phyloP scores from a whole-genome alignment of 2,329 filamentous ascomycete species.

The Monilinia vaccinii-corymbosi region DNA sequence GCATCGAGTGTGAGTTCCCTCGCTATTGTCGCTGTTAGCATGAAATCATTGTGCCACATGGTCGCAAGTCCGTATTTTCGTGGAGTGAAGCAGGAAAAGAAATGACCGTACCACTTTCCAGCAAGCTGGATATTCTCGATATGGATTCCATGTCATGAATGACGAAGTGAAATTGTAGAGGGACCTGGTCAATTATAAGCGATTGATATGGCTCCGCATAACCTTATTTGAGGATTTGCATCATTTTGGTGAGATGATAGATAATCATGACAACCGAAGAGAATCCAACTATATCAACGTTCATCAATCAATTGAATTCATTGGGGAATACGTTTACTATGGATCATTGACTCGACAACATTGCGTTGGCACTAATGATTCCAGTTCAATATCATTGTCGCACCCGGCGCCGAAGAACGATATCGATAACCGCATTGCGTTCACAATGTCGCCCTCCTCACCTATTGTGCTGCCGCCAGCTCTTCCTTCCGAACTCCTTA shows the following conservation, averaged over 20 bases:
- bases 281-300: not conserved
- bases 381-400: not conserved
- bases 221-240: conserved; percentile 2
- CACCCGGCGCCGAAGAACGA: not conserved
- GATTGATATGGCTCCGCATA: conserved; percentile 13
- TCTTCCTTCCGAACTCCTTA: conserved; percentile 53
- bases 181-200: conserved; percentile 19
- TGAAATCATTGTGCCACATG: conserved; percentile 9
- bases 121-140: conserved; percentile 82
- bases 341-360: conserved; percentile 20
- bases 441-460: conserved; percentile 16
- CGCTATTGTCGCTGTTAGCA: conserved; percentile 44
- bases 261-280: too few relatives aligned
- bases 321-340: not conserved
- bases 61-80: not conserved
- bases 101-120: conserved; percentile 71
- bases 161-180: conserved; percentile 13
- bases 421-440: not conserved
- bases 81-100: not conserved
- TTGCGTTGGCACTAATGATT: conserved; percentile 23
- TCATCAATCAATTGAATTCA: not conserved
- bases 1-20: conserved; percentile 97
- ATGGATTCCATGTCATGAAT: conserved; percentile 82
- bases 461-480: conserved; percentile 43
- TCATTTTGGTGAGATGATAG: conserved; percentile 3